These are phyloP conservation scores for Colletotrichum chrysophilum DNA, from an alignment of 2,329 filamentous ascomycete genomes.

Conservation along the genomic window DNA sequence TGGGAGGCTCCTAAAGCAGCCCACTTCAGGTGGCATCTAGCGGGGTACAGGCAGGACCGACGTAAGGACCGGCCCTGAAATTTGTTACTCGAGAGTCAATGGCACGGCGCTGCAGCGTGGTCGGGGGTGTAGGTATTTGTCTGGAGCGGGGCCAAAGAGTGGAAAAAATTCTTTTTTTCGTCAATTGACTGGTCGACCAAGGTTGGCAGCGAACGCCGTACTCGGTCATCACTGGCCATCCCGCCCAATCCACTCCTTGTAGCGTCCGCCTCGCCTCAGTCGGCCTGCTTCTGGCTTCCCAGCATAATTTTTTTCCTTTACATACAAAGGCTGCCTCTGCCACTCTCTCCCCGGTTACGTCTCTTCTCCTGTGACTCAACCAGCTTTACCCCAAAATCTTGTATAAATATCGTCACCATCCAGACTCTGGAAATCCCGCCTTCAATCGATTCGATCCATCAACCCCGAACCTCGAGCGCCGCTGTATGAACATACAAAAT, in stretches of 20 bases:
- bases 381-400: background rate
- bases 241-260: constrained; percentile 23
- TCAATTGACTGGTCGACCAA: constrained; percentile 8
- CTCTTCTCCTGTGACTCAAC: constrained; percentile 18
- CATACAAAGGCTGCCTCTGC: background rate
- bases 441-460: background rate
- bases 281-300: constrained; percentile 1
- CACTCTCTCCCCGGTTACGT: background rate
- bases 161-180: constrained; percentile 18
- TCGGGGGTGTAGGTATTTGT: constrained; percentile 1
- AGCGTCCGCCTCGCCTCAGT: constrained; percentile 16
- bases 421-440: background rate
- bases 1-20: background rate
- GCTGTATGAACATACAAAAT: constrained; percentile 18
- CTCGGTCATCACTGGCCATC: constrained; percentile 22
- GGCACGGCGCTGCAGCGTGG: background rate
- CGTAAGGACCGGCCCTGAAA: constrained; percentile 8
- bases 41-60: constrained; percentile 15
- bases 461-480: background rate
- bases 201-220: constrained; percentile 16
- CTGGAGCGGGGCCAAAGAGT: constrained; percentile 19
- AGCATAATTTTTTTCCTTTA: background rate
- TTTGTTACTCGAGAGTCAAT: constrained; percentile 10
- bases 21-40: constrained; percentile 19
- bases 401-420: constrained; percentile 9